Percentiles rank a stretch among this genome's conserved stretches.
phyloP scores from a whole-genome alignment of 2,329 filamentous ascomycete genomes.

The Hypoxylon rubiginosum region DNA sequence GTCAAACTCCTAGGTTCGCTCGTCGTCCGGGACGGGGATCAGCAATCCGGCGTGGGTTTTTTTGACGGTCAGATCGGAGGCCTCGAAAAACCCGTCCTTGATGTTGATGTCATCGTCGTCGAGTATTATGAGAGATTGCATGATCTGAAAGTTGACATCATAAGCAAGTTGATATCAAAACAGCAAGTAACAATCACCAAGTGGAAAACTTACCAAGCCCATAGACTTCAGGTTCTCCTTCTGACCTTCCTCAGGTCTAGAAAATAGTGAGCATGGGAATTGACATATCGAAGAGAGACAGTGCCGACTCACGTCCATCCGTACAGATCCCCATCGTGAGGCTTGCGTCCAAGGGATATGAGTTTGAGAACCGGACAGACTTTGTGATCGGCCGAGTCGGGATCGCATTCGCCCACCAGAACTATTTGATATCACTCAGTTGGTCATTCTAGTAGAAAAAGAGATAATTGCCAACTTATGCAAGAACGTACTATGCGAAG shows the following conservation, averaged over 20 bases:
- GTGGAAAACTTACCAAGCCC: background rate
- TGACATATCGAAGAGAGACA: background rate
- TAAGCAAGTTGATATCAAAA: background rate
- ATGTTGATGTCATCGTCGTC: background rate
- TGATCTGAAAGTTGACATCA: slow-evolving; percentile 1
- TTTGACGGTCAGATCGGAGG: background rate
- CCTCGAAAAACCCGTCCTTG: background rate
- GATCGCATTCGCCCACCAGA: background rate
- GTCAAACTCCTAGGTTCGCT: background rate
- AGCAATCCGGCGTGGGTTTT: background rate
- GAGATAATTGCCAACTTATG: no score
- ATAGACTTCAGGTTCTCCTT: background rate
- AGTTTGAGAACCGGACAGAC: background rate
- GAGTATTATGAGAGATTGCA: slow-evolving; percentile 5
- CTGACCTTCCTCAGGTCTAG: background rate
- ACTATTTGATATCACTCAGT: background rate
- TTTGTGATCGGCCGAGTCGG: background rate
- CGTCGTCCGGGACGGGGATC: background rate
- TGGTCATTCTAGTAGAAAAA: background rate
- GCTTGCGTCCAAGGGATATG: background rate
- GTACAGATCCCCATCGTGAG: background rate
- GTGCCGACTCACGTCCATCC: background rate
- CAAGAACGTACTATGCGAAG: background rate
- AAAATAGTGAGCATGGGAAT: background rate
- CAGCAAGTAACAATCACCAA: background rate